A percentile compares a stretch with the other conserved stretches of the same genome.
Evolutionary conservation across 768 basidiomycete genomes (phyloP).

Genomic region (Lactarius deliciosus): DNA sequence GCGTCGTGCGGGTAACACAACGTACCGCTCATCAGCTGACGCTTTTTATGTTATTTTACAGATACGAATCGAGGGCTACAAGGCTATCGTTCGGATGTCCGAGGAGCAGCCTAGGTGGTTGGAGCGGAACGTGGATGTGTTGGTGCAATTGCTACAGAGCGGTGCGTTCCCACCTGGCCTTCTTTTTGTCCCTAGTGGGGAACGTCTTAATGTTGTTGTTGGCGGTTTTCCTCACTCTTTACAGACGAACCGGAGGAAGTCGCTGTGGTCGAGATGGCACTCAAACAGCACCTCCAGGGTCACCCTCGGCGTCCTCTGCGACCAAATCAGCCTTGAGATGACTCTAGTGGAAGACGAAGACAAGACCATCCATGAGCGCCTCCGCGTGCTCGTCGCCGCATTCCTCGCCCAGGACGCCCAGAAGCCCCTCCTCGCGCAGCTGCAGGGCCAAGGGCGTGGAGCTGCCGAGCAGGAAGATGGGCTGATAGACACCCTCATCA

Average conservation of each 20-base stretch:
- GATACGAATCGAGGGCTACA: conserved; percentile 72
- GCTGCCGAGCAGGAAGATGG: conserved; percentile 48
- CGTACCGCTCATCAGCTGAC: not conserved
- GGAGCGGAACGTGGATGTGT: conserved; percentile 70
- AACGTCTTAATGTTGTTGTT: not conserved
- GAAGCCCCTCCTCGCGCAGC: conserved; percentile 45
- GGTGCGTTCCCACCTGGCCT: conserved; percentile 44
- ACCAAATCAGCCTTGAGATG: conserved; percentile 58
- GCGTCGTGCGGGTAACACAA: conserved; percentile 19
- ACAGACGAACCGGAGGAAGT: conserved; percentile 66
- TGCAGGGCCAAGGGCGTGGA: conserved; percentile 44
- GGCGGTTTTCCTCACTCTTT: too few relatives aligned
- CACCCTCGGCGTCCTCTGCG: conserved; percentile 65
- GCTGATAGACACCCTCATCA: conserved; percentile 48
- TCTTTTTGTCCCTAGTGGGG: not conserved
- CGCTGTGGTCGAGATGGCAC: conserved; percentile 54
- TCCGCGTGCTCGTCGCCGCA: conserved; percentile 57
- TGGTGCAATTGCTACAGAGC: conserved; percentile 70
- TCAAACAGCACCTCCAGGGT: conserved; percentile 59
- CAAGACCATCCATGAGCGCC: conserved; percentile 52
- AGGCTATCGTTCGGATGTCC: conserved; percentile 54
- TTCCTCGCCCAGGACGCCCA: conserved; percentile 58
- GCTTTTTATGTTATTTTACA: conserved; percentile 31
- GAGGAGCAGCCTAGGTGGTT: conserved; percentile 54
- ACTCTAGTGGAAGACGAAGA: conserved; percentile 58